phyloP scores from a whole-genome alignment of 1,284 basidiomycete species.

The Fomitiporia mediterranea region DNA sequence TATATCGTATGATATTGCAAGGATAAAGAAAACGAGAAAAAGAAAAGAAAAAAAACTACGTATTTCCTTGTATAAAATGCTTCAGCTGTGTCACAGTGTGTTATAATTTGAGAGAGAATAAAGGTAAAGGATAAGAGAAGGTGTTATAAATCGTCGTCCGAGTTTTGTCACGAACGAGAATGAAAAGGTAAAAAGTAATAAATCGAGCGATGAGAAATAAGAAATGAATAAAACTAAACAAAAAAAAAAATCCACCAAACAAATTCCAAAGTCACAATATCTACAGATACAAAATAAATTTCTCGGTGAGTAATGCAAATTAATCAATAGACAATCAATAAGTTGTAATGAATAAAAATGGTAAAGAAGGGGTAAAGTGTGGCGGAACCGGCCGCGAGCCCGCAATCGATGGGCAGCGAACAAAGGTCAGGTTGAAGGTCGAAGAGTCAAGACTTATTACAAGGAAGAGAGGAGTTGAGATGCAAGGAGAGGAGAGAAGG shows the following conservation, averaged over 20 bases:
- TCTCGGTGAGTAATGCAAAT: slow-evolving; percentile 1
- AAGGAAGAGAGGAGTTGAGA: neutral
- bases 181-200: too few species aligned
- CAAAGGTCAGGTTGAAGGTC: neutral
- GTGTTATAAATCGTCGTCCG: too few species aligned
- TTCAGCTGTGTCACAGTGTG: neutral
- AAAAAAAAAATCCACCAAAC: neutral
- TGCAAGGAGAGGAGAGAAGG: neutral
- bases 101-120: neutral
- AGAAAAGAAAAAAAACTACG: too few species aligned
- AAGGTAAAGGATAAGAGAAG: neutral
- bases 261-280: neutral
- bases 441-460: neutral
- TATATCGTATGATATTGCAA: too few species aligned
- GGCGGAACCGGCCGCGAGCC: slow-evolving; percentile 4
- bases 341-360: neutral
- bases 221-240: neutral
- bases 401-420: slow-evolving; percentile 6
- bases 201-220: neutral
- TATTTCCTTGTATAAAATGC: too few species aligned
- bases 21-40: too few species aligned
- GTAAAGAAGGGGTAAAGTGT: too few species aligned
- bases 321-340: slow-evolving; percentile 1
- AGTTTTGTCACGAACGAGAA: too few species aligned
- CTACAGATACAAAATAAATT: slow-evolving; percentile 2